phyloP scores from a whole-genome alignment of 805 yeast species.

The Suhomyces canberraensis region DNA sequence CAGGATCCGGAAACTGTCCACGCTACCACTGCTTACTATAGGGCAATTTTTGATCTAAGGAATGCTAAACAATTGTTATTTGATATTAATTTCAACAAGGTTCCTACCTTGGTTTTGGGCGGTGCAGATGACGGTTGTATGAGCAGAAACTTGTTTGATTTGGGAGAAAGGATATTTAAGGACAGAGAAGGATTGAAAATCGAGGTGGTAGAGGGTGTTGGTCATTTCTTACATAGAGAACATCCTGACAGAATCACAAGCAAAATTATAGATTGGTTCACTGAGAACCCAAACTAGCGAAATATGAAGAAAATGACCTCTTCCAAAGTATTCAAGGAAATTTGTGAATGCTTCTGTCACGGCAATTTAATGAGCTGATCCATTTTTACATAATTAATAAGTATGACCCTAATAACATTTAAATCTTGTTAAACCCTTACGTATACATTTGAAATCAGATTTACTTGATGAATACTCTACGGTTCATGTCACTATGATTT shows the following conservation, averaged over 20 bases:
- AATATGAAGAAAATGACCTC: too few species aligned
- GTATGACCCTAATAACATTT: too few species aligned
- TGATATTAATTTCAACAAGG: constrained; percentile 17
- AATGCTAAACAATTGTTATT: constrained; percentile 11
- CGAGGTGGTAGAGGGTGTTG: constrained; percentile 24
- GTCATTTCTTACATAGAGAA: constrained; percentile 42
- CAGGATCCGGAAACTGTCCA: constrained; percentile 24
- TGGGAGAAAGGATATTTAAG: constrained; percentile 19
- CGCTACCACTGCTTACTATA: constrained; percentile 38
- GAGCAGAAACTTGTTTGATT: constrained; percentile 23
- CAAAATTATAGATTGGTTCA: constrained; percentile 28
- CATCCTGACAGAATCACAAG: constrained; percentile 28
- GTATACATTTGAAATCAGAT: too few species aligned
- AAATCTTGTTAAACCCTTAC: too few species aligned
- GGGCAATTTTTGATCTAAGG: constrained; percentile 24
- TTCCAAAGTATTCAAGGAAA: too few species aligned
- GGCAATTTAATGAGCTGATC: too few species aligned
- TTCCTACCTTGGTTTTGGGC: constrained; percentile 35
- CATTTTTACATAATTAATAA: too few species aligned
- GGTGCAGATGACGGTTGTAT: constrained; percentile 42
- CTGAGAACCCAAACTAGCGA: too few species aligned
- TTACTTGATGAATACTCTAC: too few species aligned
- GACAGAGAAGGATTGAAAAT: constrained; percentile 20
- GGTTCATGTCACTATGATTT: too few species aligned
- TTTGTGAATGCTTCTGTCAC: too few species aligned